These are phyloP conservation scores for Aspergillus udagawae DNA, from an alignment of 2,329 filamentous ascomycete species.

Conservation along the genomic window DNA sequence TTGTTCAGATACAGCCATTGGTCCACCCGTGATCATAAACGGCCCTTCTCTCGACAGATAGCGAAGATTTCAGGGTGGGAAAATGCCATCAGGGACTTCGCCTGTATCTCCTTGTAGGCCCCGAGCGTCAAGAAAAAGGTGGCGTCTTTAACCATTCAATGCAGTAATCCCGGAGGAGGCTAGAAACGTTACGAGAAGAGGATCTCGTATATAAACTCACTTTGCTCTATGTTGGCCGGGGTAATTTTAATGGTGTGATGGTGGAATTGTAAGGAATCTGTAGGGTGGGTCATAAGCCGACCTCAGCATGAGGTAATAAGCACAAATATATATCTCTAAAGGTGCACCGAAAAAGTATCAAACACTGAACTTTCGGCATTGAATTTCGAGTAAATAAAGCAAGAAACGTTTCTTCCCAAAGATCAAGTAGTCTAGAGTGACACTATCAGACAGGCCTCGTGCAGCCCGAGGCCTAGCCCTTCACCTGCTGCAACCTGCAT, in stretches of 20 bases:
- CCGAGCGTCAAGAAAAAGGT: background rate
- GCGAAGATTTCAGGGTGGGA: background rate
- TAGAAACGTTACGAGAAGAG: background rate
- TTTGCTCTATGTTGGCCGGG: background rate
- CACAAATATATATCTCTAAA: background rate
- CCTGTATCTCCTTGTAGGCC: background rate
- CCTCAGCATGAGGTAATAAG: background rate
- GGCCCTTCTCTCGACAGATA: background rate
- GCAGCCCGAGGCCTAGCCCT: background rate
- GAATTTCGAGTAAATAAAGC: background rate
- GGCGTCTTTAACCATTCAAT: background rate
- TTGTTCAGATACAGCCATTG: background rate
- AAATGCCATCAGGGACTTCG: background rate
- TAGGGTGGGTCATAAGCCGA: background rate
- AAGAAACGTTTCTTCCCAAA: background rate
- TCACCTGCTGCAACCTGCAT: background rate
- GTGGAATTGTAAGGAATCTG: background rate
- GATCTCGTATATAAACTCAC: too few species aligned
- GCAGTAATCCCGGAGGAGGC: background rate
- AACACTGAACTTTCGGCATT: background rate
- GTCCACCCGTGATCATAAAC: too few species aligned
- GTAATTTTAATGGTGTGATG: background rate
- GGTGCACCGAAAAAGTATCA: background rate
- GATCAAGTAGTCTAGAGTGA: background rate
- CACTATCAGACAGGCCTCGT: background rate